Percentiles rank a stretch among this genome's conserved stretches.
phyloP scores from a whole-genome alignment of 2,329 filamentous ascomycete genomes.

The Magnaporthiopsis rhizophila region DNA sequence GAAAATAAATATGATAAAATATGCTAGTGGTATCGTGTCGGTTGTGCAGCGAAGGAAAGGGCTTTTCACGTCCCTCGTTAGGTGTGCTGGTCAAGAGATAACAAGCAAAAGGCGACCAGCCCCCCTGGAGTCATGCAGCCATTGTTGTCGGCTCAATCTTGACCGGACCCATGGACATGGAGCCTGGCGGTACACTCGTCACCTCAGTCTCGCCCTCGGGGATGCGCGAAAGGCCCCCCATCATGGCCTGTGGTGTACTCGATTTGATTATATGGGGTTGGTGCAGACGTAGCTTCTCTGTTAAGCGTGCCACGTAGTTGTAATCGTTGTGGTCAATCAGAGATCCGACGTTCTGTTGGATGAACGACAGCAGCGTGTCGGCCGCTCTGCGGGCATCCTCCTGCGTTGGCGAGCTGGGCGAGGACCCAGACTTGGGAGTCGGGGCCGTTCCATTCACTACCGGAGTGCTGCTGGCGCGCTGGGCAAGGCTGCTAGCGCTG shows the following conservation, averaged over 20 bases:
- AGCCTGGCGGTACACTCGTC: conserved; percentile 25
- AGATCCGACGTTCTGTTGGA: conserved; percentile 65
- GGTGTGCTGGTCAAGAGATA: no score
- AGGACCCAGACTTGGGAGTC: conserved; percentile 36
- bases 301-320: conserved; percentile 68
- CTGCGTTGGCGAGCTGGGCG: conserved; percentile 63
- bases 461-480: conserved; percentile 23
- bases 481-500: conserved; percentile 38
- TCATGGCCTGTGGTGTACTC: conserved; percentile 19
- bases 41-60: no score
- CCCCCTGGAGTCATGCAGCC: conserved; percentile 15
- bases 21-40: no score
- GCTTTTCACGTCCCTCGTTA: no score
- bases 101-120: no score
- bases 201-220: conserved; percentile 50
- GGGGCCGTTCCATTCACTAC: conserved; percentile 20
- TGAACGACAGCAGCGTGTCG: conserved; percentile 73
- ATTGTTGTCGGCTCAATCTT: conserved; percentile 29
- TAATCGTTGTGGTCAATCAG: conserved; percentile 73
- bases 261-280: conserved; percentile 30
- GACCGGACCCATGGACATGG: conserved; percentile 9
- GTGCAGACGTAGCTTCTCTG: conserved; percentile 74
- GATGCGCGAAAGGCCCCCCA: conserved; percentile 46
- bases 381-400: conserved; percentile 80
- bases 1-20: no score